Base-by-base conservation (phyloP, 352 stramenopile species). In the Thraustochytrium sp. region DNA sequence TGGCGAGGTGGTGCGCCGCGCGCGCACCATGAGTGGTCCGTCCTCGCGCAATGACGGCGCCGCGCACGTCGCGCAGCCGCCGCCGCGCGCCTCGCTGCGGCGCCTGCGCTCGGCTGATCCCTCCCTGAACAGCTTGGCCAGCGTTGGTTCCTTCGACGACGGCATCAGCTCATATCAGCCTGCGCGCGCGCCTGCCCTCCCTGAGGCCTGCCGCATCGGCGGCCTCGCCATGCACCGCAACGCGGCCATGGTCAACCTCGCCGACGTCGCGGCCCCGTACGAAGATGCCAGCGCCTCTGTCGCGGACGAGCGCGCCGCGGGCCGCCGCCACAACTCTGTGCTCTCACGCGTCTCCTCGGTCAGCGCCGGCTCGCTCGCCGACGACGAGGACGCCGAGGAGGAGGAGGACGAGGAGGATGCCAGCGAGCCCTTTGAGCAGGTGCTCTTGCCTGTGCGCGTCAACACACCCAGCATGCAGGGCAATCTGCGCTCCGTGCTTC, bases 341-440 rank as follows among this genome's bases (percentile, higher is more conserved):
- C 34, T 11, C 16, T 46, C 26, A 16, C 59, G 59, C 34, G 59
- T 29, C 34, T 72, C 59, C 34, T 72, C 59, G 13, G 46, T 72
- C 8, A 31, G 59, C 16, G 3, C 59, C 26, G 59, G 59, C 59
- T 11, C 21, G 21, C 59, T 72, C 23, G 59, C 59, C 21, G 59
- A 72, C 40, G 59, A 72, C 4, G 59, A 72, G 59, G 59, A 72
- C n/a, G n/a, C n/a, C n/a, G n/a, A n/a, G n/a, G n/a, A n/a, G n/a
- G n/a, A n/a, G n/a, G n/a, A n/a, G n/a, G 59, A 72, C 40, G 59
- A 72, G 1, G 59, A 72, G 59, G 59, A 72, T 16, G 18, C 40
- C 59, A 5, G 11, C 13, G 59, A 72, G 16, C 42, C 1, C 59
- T 72, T 72, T 31, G 59, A 72, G 40, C 59, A 72, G 40, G 59